Evolutionary conservation across 2,329 filamentous ascomycete species (phyloP).

Genomic region (Beauveria sp.): DNA sequence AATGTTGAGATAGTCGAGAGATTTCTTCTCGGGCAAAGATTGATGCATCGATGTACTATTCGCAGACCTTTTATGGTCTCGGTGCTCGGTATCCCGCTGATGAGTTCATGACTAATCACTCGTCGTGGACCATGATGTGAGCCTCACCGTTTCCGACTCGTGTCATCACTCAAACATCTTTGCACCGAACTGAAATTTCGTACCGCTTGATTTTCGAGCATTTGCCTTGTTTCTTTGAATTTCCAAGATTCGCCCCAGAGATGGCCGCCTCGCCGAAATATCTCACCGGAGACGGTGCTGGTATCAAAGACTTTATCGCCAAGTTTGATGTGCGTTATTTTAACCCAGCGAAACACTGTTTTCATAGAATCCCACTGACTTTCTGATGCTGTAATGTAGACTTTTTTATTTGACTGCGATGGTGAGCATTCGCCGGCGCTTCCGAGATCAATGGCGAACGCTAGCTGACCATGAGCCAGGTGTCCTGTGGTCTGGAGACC

Average conservation of each 20-base stretch:
- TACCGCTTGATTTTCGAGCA: neutral
- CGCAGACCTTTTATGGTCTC: too few species aligned
- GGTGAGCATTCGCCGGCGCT: conserved; percentile 46
- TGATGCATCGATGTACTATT: neutral
- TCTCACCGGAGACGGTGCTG: conserved; percentile 70
- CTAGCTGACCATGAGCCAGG: conserved; percentile 42
- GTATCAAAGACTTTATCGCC: conserved; percentile 76
- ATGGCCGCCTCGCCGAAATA: conserved; percentile 41
- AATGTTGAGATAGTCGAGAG: too few species aligned
- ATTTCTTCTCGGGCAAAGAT: neutral
- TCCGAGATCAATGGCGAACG: neutral
- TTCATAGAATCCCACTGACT: neutral
- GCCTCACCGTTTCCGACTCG: neutral
- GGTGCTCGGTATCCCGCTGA: neutral
- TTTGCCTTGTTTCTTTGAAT: neutral
- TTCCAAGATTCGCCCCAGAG: neutral
- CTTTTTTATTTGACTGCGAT: conserved; percentile 98
- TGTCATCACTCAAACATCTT: neutral
- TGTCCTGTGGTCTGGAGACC: conserved; percentile 93
- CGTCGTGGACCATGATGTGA: neutral
- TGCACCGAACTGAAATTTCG: neutral
- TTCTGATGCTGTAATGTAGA: conserved; percentile 39
- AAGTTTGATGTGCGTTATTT: conserved; percentile 74
- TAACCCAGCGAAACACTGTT: neutral
- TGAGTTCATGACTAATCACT: conserved; percentile 4